Conservation (phyloP, 345 rosid genomes). For the Melaleuca quinquenervia region DNA sequence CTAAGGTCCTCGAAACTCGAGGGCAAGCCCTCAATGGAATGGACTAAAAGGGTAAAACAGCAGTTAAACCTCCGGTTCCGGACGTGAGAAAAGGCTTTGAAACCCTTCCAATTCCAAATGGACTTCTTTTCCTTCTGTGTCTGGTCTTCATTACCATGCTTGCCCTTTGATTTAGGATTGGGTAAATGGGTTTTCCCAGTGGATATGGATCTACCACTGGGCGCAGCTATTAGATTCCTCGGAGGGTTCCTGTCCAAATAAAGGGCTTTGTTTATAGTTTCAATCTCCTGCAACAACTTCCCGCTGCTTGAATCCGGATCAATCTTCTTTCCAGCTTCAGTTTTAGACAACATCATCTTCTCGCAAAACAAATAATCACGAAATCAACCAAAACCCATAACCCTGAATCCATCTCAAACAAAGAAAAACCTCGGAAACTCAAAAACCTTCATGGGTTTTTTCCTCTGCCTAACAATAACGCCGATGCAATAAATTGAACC, state of each 20-base stretch:
- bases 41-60: constrained; percentile 74
- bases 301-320: constrained; percentile 42
- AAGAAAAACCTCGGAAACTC: not conserved
- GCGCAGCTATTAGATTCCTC: constrained; percentile 16
- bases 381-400: not conserved
- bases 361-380: not conserved
- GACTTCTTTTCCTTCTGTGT: constrained; percentile 71
- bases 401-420: not conserved
- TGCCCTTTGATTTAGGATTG: constrained; percentile 28
- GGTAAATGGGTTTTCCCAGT: constrained; percentile 24
- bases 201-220: constrained; percentile 26
- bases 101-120: constrained; percentile 83
- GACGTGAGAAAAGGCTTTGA: constrained; percentile 62
- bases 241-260: constrained; percentile 38
- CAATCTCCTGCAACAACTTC: constrained; percentile 61
- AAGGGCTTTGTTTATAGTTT: constrained; percentile 66
- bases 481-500: not conserved
- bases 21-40: constrained; percentile 60
- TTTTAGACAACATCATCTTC: constrained; percentile 41
- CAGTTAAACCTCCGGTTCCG: constrained; percentile 63
- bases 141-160: constrained; percentile 19
- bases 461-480: not conserved
- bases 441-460: not conserved
- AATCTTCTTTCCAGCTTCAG: constrained; percentile 37
- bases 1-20: constrained; percentile 34